Evolutionary conservation across 805 yeast genomes (phyloP).

Genomic region (Ogataea dorogensis): DNA sequence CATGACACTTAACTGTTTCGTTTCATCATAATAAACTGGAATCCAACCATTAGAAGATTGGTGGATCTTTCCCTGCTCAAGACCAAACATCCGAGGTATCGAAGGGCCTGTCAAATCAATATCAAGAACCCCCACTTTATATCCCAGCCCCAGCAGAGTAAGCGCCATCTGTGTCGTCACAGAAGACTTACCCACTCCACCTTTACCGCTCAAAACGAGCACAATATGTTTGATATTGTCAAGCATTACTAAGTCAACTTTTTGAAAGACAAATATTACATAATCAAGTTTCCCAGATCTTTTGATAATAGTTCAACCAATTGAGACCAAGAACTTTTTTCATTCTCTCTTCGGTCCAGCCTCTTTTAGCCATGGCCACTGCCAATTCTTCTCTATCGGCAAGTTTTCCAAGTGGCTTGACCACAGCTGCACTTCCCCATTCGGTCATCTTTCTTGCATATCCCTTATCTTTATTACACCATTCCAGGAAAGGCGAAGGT

Average conservation of each 20-base stretch:
- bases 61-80: conserved; percentile 74
- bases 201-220: conserved; percentile 87
- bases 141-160: conserved; percentile 67
- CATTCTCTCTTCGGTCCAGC: conserved; percentile 22
- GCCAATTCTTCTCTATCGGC: conserved; percentile 25
- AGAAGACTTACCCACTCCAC: conserved; percentile 97
- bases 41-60: conserved; percentile 90
- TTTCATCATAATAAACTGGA: conserved; percentile 62
- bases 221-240: conserved; percentile 68
- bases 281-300: conserved; percentile 16
- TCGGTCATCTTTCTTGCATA: conserved; percentile 23
- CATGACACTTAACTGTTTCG: conserved; percentile 62
- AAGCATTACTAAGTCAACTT: conserved; percentile 2
- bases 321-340: conserved; percentile 21
- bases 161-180: conserved; percentile 93
- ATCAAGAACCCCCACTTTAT: conserved; percentile 89
- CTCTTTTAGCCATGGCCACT: conserved; percentile 21
- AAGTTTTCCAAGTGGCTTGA: conserved; percentile 20
- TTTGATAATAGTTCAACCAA: conserved; percentile 21
- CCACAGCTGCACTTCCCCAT: conserved; percentile 22
- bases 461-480: conserved; percentile 23
- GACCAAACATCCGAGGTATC: conserved; percentile 92
- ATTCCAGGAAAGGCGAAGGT: conserved; percentile 22
- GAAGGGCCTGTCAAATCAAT: conserved; percentile 97
- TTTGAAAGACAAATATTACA: not conserved